Evolutionary conservation across 257 asterid species (phyloP).

Genomic region (Nicotiana otophora): DNA sequence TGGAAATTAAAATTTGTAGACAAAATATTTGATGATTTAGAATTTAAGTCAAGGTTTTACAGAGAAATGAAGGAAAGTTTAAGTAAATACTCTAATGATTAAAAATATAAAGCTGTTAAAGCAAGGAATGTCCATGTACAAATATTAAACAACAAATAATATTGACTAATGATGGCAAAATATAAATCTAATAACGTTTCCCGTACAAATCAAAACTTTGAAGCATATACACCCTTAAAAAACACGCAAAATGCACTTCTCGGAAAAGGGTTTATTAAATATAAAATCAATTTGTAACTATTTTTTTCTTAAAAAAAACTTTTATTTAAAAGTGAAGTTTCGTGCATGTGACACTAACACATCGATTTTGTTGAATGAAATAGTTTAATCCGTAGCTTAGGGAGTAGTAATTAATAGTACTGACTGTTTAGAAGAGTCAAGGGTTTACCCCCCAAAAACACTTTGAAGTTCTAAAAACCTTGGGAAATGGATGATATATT

Average conservation of each 20-base stretch:
- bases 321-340: background rate
- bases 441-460: background rate
- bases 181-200: background rate
- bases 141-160: too few species aligned
- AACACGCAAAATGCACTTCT: background rate
- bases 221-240: background rate
- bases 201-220: background rate
- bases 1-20: too few species aligned
- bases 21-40: too few species aligned
- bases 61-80: background rate
- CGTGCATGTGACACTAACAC: slow-evolving; percentile 7
- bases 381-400: background rate
- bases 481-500: background rate
- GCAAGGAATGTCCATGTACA: too few species aligned
- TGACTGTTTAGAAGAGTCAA: background rate
- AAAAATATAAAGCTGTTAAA: too few species aligned
- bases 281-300: background rate
- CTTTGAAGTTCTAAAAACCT: slow-evolving; percentile 1
- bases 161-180: too few species aligned
- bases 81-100: background rate
- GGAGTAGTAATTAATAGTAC: background rate
- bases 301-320: background rate
- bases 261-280: background rate
- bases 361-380: background rate
- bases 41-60: background rate